phyloP scores from a whole-genome alignment of 2,329 filamentous ascomycete genomes.

The Penicillium expansum region DNA sequence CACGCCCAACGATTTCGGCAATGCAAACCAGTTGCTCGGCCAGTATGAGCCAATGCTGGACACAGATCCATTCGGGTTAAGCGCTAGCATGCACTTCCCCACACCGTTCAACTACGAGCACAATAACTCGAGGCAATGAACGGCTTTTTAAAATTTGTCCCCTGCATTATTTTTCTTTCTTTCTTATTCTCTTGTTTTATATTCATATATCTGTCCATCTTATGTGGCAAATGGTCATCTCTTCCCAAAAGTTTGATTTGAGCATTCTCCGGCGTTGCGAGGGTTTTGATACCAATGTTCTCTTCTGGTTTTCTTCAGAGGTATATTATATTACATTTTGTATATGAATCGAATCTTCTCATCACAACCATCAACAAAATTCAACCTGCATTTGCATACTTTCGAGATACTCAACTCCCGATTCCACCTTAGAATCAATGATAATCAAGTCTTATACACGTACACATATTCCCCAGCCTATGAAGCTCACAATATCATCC shows the following conservation, averaged over 20 bases:
- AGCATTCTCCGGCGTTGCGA: conserved; percentile 36
- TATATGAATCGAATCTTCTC: conserved; percentile 7
- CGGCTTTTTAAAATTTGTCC: neutral
- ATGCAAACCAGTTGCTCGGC: conserved; percentile 57
- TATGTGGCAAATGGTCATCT: conserved; percentile 8
- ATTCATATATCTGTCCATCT: conserved; percentile 5
- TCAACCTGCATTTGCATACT: neutral
- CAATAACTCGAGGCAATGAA: conserved; percentile 36
- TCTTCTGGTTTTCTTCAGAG: conserved; percentile 13
- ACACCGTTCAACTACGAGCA: conserved; percentile 63
- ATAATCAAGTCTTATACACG: no score
- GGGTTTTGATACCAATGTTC: conserved; percentile 34
- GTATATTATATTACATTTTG: conserved; percentile 14
- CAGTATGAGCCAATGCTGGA: conserved; percentile 84
- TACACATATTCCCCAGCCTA: no score
- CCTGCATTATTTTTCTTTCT: neutral
- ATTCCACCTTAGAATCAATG: neutral
- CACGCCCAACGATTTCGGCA: conserved; percentile 42
- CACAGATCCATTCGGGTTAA: conserved; percentile 89
- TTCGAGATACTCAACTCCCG: neutral
- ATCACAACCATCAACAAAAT: neutral
- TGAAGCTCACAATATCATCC: no score
- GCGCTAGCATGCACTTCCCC: conserved; percentile 92
- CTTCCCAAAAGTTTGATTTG: conserved; percentile 29
- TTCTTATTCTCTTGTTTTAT: conserved; percentile 1